phyloP scores from a whole-genome alignment of 1,139 yeast species.

The Zygosaccharomyces pseudobailii region DNA sequence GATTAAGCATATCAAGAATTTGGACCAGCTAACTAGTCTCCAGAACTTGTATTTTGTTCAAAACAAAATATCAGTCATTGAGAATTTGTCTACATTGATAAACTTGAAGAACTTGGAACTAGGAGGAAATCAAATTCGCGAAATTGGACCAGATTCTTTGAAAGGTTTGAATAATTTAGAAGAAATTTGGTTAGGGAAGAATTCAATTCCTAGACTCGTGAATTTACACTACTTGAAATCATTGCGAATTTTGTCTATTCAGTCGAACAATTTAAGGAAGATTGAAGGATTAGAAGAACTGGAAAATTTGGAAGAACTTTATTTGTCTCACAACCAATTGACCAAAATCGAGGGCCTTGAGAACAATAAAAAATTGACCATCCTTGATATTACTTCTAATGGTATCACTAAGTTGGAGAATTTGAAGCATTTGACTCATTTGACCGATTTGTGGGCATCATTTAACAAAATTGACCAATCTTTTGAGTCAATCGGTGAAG shows the following conservation, averaged over 20 bases:
- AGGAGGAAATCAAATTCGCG: conserved; percentile 81
- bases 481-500: conserved; percentile 63
- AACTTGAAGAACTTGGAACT: conserved; percentile 73
- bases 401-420: conserved; percentile 57
- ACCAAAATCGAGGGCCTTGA: conserved; percentile 74
- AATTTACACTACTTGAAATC: conserved; percentile 59
- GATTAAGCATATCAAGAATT: conserved; percentile 78
- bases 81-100: conserved; percentile 54
- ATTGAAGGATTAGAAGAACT: conserved; percentile 78
- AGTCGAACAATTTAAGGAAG: conserved; percentile 74
- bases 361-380: conserved; percentile 58
- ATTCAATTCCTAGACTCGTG: conserved; percentile 61
- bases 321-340: conserved; percentile 83
- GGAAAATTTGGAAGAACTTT: conserved; percentile 73
- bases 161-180: conserved; percentile 50
- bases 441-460: conserved; percentile 95
- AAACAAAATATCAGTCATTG: conserved; percentile 73
- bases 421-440: conserved; percentile 55
- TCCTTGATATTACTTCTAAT: conserved; percentile 80
- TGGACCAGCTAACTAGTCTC: conserved; percentile 58
- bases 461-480: conserved; percentile 58
- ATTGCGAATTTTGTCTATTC: conserved; percentile 77
- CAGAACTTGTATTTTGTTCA: conserved; percentile 80
- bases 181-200: conserved; percentile 92
- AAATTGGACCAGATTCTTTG: conserved; percentile 46